Evolutionary conservation across 2,329 filamentous ascomycete genomes (phyloP).

Genomic region (Penicillium sumatraense): DNA sequence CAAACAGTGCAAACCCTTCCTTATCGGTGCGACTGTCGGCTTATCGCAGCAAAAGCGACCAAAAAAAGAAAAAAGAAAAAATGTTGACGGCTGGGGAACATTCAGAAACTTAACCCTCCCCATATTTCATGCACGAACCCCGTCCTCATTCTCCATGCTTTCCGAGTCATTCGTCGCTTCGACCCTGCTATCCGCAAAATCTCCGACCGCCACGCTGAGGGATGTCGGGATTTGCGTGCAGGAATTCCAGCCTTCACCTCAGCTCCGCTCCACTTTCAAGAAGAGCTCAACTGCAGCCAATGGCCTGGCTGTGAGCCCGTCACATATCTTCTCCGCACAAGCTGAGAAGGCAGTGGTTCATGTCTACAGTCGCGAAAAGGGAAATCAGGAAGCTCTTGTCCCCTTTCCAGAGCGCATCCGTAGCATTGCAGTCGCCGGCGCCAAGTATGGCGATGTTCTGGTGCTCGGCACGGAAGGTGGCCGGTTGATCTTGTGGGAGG

Average conservation of each 20-base stretch:
- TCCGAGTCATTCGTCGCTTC: conserved; percentile 55
- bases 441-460: conserved; percentile 65
- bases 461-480: conserved; percentile 83
- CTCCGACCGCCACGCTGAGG: conserved; percentile 58
- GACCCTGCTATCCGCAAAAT: conserved; percentile 46
- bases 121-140: conserved; percentile 22
- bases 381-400: conserved; percentile 85
- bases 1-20: conserved; percentile 42
- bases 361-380: conserved; percentile 82
- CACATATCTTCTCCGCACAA: conserved; percentile 90
- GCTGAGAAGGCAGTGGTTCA: conserved; percentile 89
- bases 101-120: conserved; percentile 16
- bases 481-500: conserved; percentile 90
- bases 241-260: conserved; percentile 75
- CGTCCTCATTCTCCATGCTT: conserved; percentile 45
- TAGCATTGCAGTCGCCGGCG: conserved; percentile 72
- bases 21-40: conserved; percentile 28
- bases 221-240: conserved; percentile 89
- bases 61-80: conserved; percentile 29
- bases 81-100: conserved; percentile 14
- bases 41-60: conserved; percentile 22
- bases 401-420: conserved; percentile 87
- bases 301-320: conserved; percentile 76
- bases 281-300: conserved; percentile 84
- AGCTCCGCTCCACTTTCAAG: conserved; percentile 81